Evolutionary conservation across 768 basidiomycete genomes (phyloP).

Genomic region (Kwoniella newhampshirensis): DNA sequence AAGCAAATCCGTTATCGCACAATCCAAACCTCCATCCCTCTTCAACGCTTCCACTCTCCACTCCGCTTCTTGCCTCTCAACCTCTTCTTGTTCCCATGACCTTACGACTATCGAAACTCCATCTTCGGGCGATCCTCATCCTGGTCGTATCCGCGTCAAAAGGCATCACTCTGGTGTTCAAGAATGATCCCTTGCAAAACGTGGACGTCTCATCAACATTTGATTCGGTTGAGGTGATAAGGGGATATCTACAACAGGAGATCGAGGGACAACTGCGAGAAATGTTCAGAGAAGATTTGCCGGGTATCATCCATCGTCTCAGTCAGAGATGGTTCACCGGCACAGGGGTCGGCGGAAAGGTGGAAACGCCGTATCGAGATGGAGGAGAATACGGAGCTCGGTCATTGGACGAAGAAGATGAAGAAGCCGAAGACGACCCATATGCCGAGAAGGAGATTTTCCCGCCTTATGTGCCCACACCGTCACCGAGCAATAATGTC

Average conservation of each 20-base stretch:
- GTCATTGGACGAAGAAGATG: slow-evolving; percentile 26
- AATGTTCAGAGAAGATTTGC: slow-evolving; percentile 96
- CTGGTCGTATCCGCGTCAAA: slow-evolving; percentile 96
- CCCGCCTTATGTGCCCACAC: slow-evolving; percentile 40
- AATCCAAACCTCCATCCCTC: slow-evolving; percentile 48
- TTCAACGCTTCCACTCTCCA: slow-evolving; percentile 49
- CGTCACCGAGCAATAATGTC: slow-evolving; percentile 10
- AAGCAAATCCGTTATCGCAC: slow-evolving; percentile 71
- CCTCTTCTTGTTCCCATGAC: slow-evolving; percentile 98
- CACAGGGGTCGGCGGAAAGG: slow-evolving; percentile 60
- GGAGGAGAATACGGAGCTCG: slow-evolving; percentile 2
- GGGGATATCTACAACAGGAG: slow-evolving; percentile 95
- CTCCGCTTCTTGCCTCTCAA: slow-evolving; percentile 78
- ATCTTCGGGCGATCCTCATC: slow-evolving; percentile 91
- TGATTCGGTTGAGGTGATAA: slow-evolving; percentile 95
- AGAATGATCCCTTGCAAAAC: slow-evolving; percentile 96
- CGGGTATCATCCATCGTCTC: slow-evolving; percentile 91
- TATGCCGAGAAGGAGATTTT: slow-evolving; percentile 46
- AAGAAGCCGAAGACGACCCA: slow-evolving; percentile 21
- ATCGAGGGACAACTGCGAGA: slow-evolving; percentile 95
- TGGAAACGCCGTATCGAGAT: slow-evolving; percentile 79
- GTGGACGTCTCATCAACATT: slow-evolving; percentile 98
- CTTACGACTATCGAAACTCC: slow-evolving; percentile 91
- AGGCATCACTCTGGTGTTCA: slow-evolving; percentile 98
- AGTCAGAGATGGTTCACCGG: slow-evolving; percentile 84